A percentile compares a stretch with the other conserved stretches of the same genome.
These are phyloP conservation scores for Meyerozyma carpophila DNA, from an alignment of 1,139 yeast genomes.

Conservation along the genomic window DNA sequence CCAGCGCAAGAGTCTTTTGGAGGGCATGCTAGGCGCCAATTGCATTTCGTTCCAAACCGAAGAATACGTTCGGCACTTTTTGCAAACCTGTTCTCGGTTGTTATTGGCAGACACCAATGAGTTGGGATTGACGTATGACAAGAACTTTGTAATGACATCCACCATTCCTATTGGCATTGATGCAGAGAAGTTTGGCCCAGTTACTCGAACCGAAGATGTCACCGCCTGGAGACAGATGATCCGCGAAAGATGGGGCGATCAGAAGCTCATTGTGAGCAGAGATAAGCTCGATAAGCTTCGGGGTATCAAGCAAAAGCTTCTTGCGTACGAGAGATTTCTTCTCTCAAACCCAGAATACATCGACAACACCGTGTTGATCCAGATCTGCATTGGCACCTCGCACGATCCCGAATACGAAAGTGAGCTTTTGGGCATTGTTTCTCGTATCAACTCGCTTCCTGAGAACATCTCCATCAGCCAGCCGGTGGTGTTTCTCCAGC, in stretches of 20 bases:
- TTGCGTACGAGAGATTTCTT: slow-evolving; percentile 81
- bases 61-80: slow-evolving; percentile 89
- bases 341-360: slow-evolving; percentile 65
- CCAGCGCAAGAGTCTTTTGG: slow-evolving; percentile 68
- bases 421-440: slow-evolving; percentile 73
- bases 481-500: slow-evolving; percentile 83
- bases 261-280: slow-evolving; percentile 72
- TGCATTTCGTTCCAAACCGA: slow-evolving; percentile 85
- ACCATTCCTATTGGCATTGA: slow-evolving; percentile 87
- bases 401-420: slow-evolving; percentile 57
- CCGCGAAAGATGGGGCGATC: slow-evolving; percentile 71
- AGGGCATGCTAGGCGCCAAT: slow-evolving; percentile 88
- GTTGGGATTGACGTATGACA: slow-evolving; percentile 67
- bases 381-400: slow-evolving; percentile 65
- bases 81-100: slow-evolving; percentile 83
- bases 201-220: slow-evolving; percentile 50
- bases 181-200: slow-evolving; percentile 49
- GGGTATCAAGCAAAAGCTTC: slow-evolving; percentile 81
- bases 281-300: slow-evolving; percentile 85
- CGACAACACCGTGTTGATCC: slow-evolving; percentile 69
- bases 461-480: slow-evolving; percentile 70
- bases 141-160: slow-evolving; percentile 60
- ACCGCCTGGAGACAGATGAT: slow-evolving; percentile 65
- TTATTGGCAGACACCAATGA: slow-evolving; percentile 77
- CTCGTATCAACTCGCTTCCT: slow-evolving; percentile 74